Base-by-base conservation (phyloP, 805 yeast species). In the Yamadazyma endophytica region DNA sequence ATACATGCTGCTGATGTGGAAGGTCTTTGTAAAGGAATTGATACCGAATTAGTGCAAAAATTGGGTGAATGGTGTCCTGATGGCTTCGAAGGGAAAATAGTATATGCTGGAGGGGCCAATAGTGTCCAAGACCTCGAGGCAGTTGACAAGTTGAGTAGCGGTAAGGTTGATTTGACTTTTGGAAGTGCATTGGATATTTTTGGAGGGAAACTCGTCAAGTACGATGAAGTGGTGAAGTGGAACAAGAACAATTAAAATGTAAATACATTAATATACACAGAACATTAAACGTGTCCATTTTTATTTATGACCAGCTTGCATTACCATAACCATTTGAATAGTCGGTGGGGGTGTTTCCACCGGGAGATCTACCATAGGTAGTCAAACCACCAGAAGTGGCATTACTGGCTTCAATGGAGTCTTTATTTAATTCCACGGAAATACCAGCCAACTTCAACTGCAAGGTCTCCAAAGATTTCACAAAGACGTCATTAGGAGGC, bases 1-100 rank as follows among this genome's bases (percentile, higher is more conserved):
- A 81, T 92, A 12, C 99, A 92, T 61, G 98, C 98, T 3, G 99
- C 98, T 0, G 98, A 92, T 57, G 97, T 92, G 3, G 99, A 92
- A 58, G 99, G 99, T 0, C 67, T 92, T 12, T 92, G 98, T 54
- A 73, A 77, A 24, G 99, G 99, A 1, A 84, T 92, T 20, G 99
- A 92, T 50, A 79, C 79, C 50, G 73, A 77, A 12, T 64, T 92
- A 25, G 97, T 92, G 4, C 35, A 37, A 17, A 71, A 71, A 34
- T 62, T 92, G 24, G 87, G 87, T 14, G 76, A 80, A 43, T 92
- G 97, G 97, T 70, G 77, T 42, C 72, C 70, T 2, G 14, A 32
- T 1, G 69, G 67, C 2, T 64, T 64, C 33, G 74, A 70, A 17
- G 68, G 84, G 2, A 88, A 83, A 20, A 77, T 86, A 4, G 95